Evolutionary conservation across 75 land plant genomes (phyloP).

Genomic region (Pinus taeda): DNA sequence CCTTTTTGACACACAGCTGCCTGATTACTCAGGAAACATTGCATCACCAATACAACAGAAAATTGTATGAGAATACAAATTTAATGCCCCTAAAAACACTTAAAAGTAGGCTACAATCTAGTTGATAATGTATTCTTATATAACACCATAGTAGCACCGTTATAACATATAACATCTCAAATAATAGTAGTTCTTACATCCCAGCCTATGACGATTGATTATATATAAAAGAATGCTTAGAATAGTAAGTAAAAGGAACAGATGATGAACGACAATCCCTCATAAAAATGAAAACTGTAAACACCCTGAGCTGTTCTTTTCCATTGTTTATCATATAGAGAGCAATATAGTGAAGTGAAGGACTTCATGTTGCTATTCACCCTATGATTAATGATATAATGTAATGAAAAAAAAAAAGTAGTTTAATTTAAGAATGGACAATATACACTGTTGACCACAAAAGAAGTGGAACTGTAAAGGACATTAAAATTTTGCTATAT

Average conservation of each 20-base stretch:
- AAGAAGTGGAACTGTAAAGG: background rate
- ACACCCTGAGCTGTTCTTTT: no score
- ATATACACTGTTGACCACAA: background rate
- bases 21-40: conserved; percentile 23
- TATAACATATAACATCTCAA: no score
- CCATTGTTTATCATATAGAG: background rate
- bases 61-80: no score
- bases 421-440: background rate
- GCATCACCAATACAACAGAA: no score
- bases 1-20: conserved; percentile 59
- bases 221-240: no score
- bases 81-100: no score
- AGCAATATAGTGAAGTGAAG: background rate
- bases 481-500: background rate
- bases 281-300: no score
- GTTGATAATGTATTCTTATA: no score
- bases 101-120: no score
- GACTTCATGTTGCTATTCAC: background rate
- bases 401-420: no score
- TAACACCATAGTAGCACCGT: no score
- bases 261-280: no score
- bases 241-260: background rate
- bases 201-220: background rate
- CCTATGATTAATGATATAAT: background rate
- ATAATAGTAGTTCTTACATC: background rate